phyloP scores from a whole-genome alignment of 2,329 filamentous ascomycete genomes.

The Zalaria sp. region DNA sequence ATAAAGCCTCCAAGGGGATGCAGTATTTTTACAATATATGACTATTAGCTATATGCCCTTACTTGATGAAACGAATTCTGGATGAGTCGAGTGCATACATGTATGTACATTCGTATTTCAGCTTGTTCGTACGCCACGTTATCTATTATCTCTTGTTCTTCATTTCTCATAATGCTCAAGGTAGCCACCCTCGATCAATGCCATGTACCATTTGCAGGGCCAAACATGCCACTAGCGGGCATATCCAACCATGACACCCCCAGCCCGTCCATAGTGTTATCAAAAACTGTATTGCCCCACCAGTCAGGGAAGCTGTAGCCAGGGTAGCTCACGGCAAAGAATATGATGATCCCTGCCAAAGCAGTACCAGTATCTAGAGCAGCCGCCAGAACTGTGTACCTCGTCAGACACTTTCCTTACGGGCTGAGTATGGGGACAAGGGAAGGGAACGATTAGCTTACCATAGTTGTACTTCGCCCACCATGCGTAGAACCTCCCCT shows the following conservation, averaged over 20 bases:
- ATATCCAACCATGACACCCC: slow-evolving; percentile 27
- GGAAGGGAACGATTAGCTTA: slow-evolving; percentile 66
- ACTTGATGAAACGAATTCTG: too few relatives aligned
- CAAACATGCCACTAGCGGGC: slow-evolving; percentile 49
- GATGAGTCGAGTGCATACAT: too few relatives aligned
- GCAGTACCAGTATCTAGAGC: slow-evolving; percentile 28
- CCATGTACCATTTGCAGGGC: slow-evolving; percentile 29
- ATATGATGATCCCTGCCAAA: slow-evolving; percentile 28
- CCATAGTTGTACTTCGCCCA: slow-evolving; percentile 81
- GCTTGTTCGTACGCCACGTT: too few relatives aligned
- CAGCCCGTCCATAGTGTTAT: slow-evolving; percentile 26
- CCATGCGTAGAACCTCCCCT: slow-evolving; percentile 55
- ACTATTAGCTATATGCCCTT: too few relatives aligned
- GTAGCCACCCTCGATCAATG: neutral
- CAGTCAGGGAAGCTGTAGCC: slow-evolving; percentile 18
- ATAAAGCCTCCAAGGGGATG: too few relatives aligned
- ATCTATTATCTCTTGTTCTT: too few relatives aligned
- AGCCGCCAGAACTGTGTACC: slow-evolving; percentile 24
- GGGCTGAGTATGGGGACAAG: neutral
- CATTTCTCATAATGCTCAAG: too few relatives aligned
- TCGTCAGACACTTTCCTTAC: neutral
- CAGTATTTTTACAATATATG: too few relatives aligned
- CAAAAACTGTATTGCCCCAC: slow-evolving; percentile 18
- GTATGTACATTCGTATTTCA: too few relatives aligned
- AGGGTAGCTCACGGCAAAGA: slow-evolving; percentile 29